These are phyloP conservation scores for Wallacemonas collosoma DNA, from an alignment of 208 protist species.

Conservation along the genomic window DNA sequence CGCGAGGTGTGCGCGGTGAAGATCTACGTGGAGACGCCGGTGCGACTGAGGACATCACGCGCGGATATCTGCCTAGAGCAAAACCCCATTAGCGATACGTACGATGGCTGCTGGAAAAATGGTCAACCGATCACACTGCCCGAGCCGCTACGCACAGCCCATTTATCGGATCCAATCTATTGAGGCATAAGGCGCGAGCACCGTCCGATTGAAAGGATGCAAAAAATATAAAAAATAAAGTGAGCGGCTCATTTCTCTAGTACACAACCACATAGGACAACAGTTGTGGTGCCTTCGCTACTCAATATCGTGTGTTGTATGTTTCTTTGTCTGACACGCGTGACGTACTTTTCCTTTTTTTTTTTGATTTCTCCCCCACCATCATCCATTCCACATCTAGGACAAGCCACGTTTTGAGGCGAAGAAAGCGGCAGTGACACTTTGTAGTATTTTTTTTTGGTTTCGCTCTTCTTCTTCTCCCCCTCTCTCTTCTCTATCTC, in stretches of 20 bases:
- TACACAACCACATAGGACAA: too few species aligned
- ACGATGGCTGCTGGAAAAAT: conserved; percentile 44
- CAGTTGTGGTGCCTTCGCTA: too few species aligned
- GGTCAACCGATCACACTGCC: conserved; percentile 36
- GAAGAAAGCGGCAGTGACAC: too few species aligned
- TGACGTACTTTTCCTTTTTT: too few species aligned
- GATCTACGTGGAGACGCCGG: conserved; percentile 17
- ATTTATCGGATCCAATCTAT: conserved; percentile 60
- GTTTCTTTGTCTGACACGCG: too few species aligned
- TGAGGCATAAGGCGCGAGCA: conserved; percentile 7
- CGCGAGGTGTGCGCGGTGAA: conserved; percentile 25
- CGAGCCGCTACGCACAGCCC: conserved; percentile 34
- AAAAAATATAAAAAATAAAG: neutral
- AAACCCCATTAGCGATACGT: conserved; percentile 62
- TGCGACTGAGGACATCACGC: conserved; percentile 26
- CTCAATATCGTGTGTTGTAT: too few species aligned
- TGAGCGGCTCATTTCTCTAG: too few species aligned
- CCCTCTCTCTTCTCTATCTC: neutral
- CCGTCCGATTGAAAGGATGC: too few species aligned
- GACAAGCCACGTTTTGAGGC: too few species aligned
- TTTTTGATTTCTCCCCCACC: too few species aligned
- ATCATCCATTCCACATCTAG: too few species aligned
- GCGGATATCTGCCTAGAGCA: conserved; percentile 62
- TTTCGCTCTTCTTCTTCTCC: conserved; percentile 18
- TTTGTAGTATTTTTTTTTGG: neutral